Percentiles rank a stretch among this genome's conserved stretches.
These are phyloP conservation scores for Trypanosoma melophagium DNA, from an alignment of 208 protist species.

Conservation along the genomic window DNA sequence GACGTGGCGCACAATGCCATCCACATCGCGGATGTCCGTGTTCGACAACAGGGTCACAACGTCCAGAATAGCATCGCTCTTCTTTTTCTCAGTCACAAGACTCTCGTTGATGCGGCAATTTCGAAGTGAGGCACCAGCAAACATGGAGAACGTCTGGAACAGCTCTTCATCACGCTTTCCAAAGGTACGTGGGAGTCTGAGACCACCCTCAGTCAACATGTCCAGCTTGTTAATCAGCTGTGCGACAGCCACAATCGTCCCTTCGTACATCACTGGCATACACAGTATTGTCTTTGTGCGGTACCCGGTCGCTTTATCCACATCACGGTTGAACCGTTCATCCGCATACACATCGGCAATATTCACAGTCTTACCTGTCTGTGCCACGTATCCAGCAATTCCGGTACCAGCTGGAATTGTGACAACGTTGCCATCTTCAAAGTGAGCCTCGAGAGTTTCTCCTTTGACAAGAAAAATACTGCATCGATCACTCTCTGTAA, in stretches of 20 bases:
- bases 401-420: slow-evolving; percentile 47
- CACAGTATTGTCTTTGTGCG: slow-evolving; percentile 73
- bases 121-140: slow-evolving; percentile 64
- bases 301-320: slow-evolving; percentile 74
- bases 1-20: slow-evolving; percentile 65
- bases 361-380: slow-evolving; percentile 56
- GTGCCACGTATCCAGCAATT: slow-evolving; percentile 73
- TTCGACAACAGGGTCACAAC: slow-evolving; percentile 74
- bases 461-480: slow-evolving; percentile 69
- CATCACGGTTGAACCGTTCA: slow-evolving; percentile 60
- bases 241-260: slow-evolving; percentile 67
- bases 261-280: slow-evolving; percentile 68
- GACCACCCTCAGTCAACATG: slow-evolving; percentile 53
- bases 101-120: slow-evolving; percentile 74
- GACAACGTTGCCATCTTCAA: slow-evolving; percentile 71
- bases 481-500: slow-evolving; percentile 73
- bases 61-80: slow-evolving; percentile 66
- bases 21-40: slow-evolving; percentile 72
- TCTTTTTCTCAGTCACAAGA: slow-evolving; percentile 65
- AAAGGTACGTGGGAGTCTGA: slow-evolving; percentile 49
- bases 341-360: slow-evolving; percentile 73
- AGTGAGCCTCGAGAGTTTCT: slow-evolving; percentile 60
- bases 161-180: slow-evolving; percentile 61
- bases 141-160: slow-evolving; percentile 72
- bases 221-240: slow-evolving; percentile 82